phyloP scores from a whole-genome alignment of 306 rosid species.

The Arachis stenosperma region DNA sequence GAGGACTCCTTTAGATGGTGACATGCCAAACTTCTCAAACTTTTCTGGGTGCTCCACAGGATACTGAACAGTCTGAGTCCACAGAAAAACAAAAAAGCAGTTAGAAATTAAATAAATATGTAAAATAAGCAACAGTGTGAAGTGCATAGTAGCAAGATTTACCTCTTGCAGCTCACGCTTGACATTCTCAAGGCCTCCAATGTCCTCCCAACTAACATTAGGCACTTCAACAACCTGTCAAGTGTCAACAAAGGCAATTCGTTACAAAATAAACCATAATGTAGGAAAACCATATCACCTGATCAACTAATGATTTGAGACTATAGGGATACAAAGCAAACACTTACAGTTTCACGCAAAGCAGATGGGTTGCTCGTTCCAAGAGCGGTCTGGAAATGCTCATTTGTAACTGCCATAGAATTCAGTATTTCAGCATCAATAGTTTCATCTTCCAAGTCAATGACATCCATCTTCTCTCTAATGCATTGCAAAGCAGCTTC shows the following conservation, averaged over 20 bases:
- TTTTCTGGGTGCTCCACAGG: slow-evolving; percentile 68
- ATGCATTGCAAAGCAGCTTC: slow-evolving; percentile 78
- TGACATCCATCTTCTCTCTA: slow-evolving; percentile 76
- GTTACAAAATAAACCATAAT: slow-evolving; percentile 14
- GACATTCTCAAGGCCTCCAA: slow-evolving; percentile 70
- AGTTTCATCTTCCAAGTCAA: slow-evolving; percentile 67
- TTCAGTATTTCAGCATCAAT: slow-evolving; percentile 71
- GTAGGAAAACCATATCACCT: neutral
- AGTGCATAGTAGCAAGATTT: slow-evolving; percentile 10
- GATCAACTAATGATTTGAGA: neutral
- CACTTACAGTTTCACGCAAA: slow-evolving; percentile 67
- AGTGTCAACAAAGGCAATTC: slow-evolving; percentile 33
- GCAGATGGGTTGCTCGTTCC: slow-evolving; percentile 80
- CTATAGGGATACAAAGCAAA: neutral
- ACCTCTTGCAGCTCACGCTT: slow-evolving; percentile 67
- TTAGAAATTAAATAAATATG: neutral
- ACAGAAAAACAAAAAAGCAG: slow-evolving; percentile 30
- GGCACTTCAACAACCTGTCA: slow-evolving; percentile 64
- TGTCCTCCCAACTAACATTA: slow-evolving; percentile 60
- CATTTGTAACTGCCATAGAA: slow-evolving; percentile 67
- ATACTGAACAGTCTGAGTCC: slow-evolving; percentile 59
- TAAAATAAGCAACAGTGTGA: slow-evolving; percentile 1
- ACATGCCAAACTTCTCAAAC: slow-evolving; percentile 66
- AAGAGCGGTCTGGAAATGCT: slow-evolving; percentile 75
- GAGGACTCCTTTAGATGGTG: slow-evolving; percentile 67